Conservation (phyloP, 2,329 filamentous ascomycete genomes). For the Botryotinia narcissicola region DNA sequence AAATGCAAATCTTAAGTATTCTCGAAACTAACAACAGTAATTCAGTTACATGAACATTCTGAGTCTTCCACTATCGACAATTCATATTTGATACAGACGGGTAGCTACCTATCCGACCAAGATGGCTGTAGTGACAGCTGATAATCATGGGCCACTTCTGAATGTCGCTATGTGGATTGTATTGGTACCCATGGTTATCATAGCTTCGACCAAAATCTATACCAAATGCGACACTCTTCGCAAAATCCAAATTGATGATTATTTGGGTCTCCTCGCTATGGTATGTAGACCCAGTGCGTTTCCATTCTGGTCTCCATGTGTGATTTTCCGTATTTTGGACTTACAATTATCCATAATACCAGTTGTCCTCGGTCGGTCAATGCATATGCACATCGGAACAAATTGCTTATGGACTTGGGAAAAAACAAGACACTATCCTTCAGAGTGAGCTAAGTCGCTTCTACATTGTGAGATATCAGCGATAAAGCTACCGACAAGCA, state of each 20-base stretch:
- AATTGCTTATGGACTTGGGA: slow-evolving; percentile 2
- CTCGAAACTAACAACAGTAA: neutral
- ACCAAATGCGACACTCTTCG: slow-evolving; percentile 1
- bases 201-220: slow-evolving; percentile 6
- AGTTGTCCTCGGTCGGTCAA: slow-evolving; percentile 9
- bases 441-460: neutral
- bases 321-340: neutral
- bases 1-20: neutral
- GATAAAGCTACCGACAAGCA: neutral
- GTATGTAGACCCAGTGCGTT: neutral
- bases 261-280: slow-evolving; percentile 1
- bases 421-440: neutral
- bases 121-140: slow-evolving; percentile 10
- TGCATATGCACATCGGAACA: slow-evolving; percentile 1
- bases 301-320: neutral
- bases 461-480: neutral
- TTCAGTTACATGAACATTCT: neutral
- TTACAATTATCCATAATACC: neutral
- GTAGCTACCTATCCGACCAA: neutral
- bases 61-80: too few relatives aligned
- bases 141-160: slow-evolving; percentile 15
- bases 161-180: slow-evolving; percentile 19
- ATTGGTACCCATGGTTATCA: slow-evolving; percentile 15
- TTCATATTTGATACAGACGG: neutral
- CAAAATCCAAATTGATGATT: slow-evolving; percentile 11